Base-by-base conservation (phyloP, 2,329 filamentous ascomycete genomes). In the Byssothecium circinans region DNA sequence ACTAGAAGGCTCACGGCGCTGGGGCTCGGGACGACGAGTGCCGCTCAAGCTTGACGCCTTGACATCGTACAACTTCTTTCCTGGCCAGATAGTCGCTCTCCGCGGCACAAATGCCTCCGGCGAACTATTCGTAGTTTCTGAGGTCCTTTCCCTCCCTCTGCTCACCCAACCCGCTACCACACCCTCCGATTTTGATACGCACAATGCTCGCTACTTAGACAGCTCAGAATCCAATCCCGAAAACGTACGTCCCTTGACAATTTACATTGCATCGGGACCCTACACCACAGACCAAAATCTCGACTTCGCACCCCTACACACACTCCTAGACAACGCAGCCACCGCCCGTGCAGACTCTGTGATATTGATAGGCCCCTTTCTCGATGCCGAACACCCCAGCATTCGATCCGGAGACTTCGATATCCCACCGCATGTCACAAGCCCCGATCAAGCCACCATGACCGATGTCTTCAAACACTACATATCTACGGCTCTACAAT, bases 231-330 rank as follows among this genome's bases (percentile, higher is more conserved):
- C 69, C 8, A 82, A 85, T 52, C 72, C 75, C 15, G 68, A 70
- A 4, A 74, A 60, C 29, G 43, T 78, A 2, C 75, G 83, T 8
- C 91, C 92, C 0, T 73, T 97, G 15, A 91, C 81, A 60, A 76
- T 95, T 41, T 71, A 96, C 30, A 80, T 92, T 49, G 89, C 87
- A 1, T 83, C 90, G 0, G 94, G 94, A 0, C 94, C 94, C 0
- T 99, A 95, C 71, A 96, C 91, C 0, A 84, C 91, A 2, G 91
- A 97, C 58, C 88, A 92, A 62, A 95, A 95, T 64, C 84, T 99
- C 37, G 87, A 91, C 56, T 99, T 91, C 65, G 88, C 95, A 62
- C 88, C 92, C 7, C 76, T 99, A 1, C 85, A 91, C 61, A 84
- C 88, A 23, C 79, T 99, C 14, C 92, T 92, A 66, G 81, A 81